A percentile compares a stretch with the other conserved stretches of the same genome.
Evolutionary conservation across 805 yeast genomes (phyloP).

Genomic region (Candida maris): DNA sequence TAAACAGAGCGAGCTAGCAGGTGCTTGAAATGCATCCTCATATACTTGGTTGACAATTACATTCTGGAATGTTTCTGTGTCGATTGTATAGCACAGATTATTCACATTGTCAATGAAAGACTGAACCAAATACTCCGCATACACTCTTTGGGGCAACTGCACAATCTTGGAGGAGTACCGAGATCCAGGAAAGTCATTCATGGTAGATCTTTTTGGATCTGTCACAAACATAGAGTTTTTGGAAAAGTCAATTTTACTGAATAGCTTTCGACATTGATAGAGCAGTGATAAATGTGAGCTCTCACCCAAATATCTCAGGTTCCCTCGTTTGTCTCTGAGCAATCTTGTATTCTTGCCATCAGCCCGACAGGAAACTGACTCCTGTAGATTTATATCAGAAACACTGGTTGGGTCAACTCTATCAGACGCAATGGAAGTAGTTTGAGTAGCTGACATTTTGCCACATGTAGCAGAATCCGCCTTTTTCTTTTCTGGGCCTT

Average conservation of each 20-base stretch:
- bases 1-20: conserved; percentile 30
- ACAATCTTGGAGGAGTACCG: conserved; percentile 18
- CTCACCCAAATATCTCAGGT: conserved; percentile 39
- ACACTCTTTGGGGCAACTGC: conserved; percentile 29
- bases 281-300: conserved; percentile 39
- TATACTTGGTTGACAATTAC: conserved; percentile 32
- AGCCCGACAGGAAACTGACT: too few species aligned
- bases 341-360: conserved; percentile 28
- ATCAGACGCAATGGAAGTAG: too few species aligned
- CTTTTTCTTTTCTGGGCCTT: conserved; percentile 32
- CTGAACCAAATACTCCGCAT: conserved; percentile 31
- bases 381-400: too few species aligned
- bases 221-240: conserved; percentile 32
- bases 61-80: conserved; percentile 30
- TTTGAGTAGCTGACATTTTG: too few species aligned
- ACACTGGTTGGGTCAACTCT: too few species aligned
- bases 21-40: conserved; percentile 26
- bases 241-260: conserved; percentile 21
- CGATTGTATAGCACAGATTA: conserved; percentile 37
- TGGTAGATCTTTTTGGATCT: conserved; percentile 35
- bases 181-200: conserved; percentile 35
- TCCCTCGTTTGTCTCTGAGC: conserved; percentile 35
- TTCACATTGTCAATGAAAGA: conserved; percentile 37
- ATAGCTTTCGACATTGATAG: conserved; percentile 38
- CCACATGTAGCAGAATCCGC: too few species aligned